Evolutionary conservation across 768 basidiomycete genomes (phyloP), one percentile per base, ranked within the genome.

Genomic region (Pisolithus albus): DNA sequence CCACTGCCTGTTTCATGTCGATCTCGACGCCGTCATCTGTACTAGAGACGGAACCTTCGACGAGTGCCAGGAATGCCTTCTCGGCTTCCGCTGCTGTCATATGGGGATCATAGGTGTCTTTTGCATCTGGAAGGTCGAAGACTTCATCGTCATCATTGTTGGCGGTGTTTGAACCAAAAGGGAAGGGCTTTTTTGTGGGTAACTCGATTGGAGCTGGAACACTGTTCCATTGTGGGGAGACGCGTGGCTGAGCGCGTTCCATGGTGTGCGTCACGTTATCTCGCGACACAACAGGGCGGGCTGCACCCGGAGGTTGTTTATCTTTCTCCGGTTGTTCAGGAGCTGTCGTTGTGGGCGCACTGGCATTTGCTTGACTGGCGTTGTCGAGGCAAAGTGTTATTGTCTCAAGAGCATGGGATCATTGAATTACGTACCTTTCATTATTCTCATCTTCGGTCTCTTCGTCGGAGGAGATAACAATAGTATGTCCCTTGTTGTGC

Each of bases 1-100:
- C 89, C 13, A 75, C 72, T 0, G 84, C 81, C 53, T 91, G 81
- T 3, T 77, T 75, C 67, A 81, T 77, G 52, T 87, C 74, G 38
- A 88, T 46, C 7, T 66, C 62, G 5, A 72, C 70, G 23, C 76
- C 75, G 2, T 72, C 72, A 18, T 83, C 84, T 38, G 80, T 78
- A 21, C 36, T 59, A 47, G 80, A 78, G 60, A 83, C 76, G 11
- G 75, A 78, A 6, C 84, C 84, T 43, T 79, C 77, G 55, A 94
- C 81, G 16, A 93, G 72, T 38, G 91, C 88, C 21, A 83, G 79
- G 47, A 93, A 70, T 19, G 84, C 88, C 58, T 82, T 83, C 59
- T 92, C 88, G 0, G 89, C 83, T 19, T 92, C 88, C 0, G 65
- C 70, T 28, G 75, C 60, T 19, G 71, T 63, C 63, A 66, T 74